These are phyloP conservation scores for Epicoccum nigrum DNA, from an alignment of 2,329 filamentous ascomycete species.

Conservation along the genomic window DNA sequence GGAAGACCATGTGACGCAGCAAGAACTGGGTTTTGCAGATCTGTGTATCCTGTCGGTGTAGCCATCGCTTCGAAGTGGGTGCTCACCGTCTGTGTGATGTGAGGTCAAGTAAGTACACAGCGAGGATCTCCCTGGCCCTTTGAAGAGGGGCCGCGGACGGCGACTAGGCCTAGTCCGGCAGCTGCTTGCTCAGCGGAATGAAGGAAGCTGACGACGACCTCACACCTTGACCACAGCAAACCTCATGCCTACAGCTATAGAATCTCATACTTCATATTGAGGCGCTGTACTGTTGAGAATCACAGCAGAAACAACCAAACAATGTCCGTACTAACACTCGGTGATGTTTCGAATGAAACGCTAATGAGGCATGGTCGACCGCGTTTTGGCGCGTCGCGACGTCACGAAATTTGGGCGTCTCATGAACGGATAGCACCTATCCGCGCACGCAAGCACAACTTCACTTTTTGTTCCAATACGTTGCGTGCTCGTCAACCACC, in stretches of 20 bases:
- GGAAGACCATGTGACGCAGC: constrained; percentile 13
- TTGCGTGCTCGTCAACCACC: constrained; percentile 2
- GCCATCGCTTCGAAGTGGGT: constrained; percentile 16
- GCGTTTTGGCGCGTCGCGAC: constrained; percentile 23
- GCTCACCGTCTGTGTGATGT: constrained; percentile 17
- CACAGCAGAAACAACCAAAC: neutral
- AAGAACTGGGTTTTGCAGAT: constrained; percentile 11
- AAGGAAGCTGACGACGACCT: constrained; percentile 8
- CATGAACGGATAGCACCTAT: constrained; percentile 10
- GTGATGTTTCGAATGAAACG: constrained; percentile 33
- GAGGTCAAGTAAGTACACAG: constrained; percentile 1
- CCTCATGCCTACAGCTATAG: neutral
- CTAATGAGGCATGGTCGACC: constrained; percentile 31
- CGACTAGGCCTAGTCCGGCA: neutral
- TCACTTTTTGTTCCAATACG: constrained; percentile 8
- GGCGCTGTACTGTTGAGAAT: neutral
- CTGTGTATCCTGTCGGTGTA: constrained; percentile 13
- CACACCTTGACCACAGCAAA: neutral
- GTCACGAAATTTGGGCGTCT: constrained; percentile 26
- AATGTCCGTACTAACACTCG: neutral
- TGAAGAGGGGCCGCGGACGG: neutral
- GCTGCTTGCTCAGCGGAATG: neutral
- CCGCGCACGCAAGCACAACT: constrained; percentile 17
- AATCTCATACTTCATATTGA: neutral
- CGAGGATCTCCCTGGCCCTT: constrained; percentile 4